Evolutionary conservation across 78 protist genomes (phyloP).

Genomic region (Carpediemonas membranifera): DNA sequence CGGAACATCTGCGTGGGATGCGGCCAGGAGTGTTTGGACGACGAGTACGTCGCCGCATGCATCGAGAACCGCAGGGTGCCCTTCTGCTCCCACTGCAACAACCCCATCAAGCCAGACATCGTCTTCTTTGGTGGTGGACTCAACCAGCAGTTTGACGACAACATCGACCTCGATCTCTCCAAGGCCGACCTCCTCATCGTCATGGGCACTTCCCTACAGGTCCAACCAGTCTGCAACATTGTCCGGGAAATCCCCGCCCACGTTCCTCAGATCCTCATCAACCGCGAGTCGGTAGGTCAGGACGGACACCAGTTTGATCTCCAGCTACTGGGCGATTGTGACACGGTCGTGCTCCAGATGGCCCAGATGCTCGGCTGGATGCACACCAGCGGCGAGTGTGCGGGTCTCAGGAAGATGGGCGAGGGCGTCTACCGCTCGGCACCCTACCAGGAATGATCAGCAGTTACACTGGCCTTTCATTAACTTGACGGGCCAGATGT

Average conservation of each 20-base stretch:
- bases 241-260: background rate
- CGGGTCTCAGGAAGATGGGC: too few relatives aligned
- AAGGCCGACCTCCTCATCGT: constrained; percentile 27
- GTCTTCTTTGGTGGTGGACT: constrained; percentile 45
- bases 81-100: background rate
- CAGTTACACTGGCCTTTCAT: too few relatives aligned
- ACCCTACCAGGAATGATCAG: too few relatives aligned
- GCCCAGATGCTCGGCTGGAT: too few relatives aligned
- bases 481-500: too few relatives aligned
- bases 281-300: constrained; percentile 49
- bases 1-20: constrained; percentile 1
- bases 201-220: constrained; percentile 36
- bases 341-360: background rate
- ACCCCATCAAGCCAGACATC: constrained; percentile 29
- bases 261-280: constrained; percentile 58
- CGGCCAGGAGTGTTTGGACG: background rate
- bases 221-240: constrained; percentile 1
- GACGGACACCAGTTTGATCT: background rate
- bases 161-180: background rate
- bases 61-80: background rate
- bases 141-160: background rate
- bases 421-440: too few relatives aligned
- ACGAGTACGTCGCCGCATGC: background rate
- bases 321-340: background rate
- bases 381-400: too few relatives aligned